Evolutionary conservation across 2,329 filamentous ascomycete genomes (phyloP), one percentile per base, ranked within the genome.

Genomic region (Diaporthe batatas): DNA sequence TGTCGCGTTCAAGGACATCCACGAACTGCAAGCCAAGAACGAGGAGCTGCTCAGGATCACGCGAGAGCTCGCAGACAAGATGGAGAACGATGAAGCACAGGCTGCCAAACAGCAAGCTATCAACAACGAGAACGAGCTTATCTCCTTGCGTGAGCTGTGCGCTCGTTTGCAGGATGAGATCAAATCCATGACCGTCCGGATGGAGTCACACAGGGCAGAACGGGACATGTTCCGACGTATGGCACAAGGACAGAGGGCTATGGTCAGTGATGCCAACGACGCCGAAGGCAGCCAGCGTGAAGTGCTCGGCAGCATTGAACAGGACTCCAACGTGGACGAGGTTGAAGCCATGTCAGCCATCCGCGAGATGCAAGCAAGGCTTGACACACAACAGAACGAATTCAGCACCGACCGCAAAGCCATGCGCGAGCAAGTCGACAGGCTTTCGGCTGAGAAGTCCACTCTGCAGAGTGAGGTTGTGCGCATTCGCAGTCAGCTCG

Each of bases 201-300:
- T 95, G 75, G 94, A 98, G 84, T 97, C 94, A 81, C 98, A 97
- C 81, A 94, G 96, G 80, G 94, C 95, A 78, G 96, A 99, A 84
- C 92, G 96, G 75, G 96, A 99, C 80, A 98, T 98, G 90, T 98
- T 98, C 91, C 92, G 96, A 29, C 94, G 95, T 68, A 95, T 98
- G 86, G 89, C 98, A 39, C 93, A 96, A 76, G 47, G 47, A 2
- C 93, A 96, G 75, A 82, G 91, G 83, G 80, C 86, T 79, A 79
- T 88, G 79, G 80, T 89, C 80, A 86, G 84, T 16, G 92, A 95
- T 74, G 85, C 92, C 54, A 88, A 89, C 21, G 91, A 91, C 1
- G 86, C 91, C 65, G 91, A 97, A 79, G 94, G 92, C 1, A 91
- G 69, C 57, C 73, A 92, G 77, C 86, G 88, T 49, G 85, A 87